phyloP scores from a whole-genome alignment of 495 filamentous ascomycete genomes.

The Lindgomyces ingoldianus region DNA sequence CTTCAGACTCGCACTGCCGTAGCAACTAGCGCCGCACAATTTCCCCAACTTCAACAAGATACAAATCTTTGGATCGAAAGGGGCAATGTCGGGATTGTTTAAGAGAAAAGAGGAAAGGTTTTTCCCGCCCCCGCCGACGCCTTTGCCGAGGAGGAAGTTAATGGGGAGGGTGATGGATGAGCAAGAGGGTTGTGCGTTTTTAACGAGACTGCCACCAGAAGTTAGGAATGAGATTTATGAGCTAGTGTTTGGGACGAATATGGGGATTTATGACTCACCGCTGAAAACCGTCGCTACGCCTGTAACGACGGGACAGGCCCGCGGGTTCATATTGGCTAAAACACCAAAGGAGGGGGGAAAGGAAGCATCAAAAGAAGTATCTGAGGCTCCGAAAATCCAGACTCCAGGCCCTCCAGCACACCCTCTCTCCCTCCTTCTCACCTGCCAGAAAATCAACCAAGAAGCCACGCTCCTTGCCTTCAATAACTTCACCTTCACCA shows the following conservation, averaged over 20 bases:
- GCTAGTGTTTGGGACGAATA: constrained; percentile 2
- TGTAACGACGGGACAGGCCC: background rate
- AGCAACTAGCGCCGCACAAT: background rate
- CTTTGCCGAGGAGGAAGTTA: background rate
- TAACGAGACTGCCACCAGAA: constrained; percentile 10
- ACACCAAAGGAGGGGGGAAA: background rate
- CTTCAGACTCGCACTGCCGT: background rate
- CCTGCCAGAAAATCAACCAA: constrained; percentile 16
- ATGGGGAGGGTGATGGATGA: background rate
- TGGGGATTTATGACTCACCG: background rate
- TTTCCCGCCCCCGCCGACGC: background rate
- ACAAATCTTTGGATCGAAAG: background rate
- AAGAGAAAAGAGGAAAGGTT: background rate
- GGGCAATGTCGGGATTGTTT: background rate
- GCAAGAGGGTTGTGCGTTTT: constrained; percentile 5
- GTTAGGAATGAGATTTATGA: constrained; percentile 18
- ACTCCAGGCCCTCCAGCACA: background rate
- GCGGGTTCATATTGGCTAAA: too few relatives aligned
- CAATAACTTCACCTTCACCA: constrained; percentile 5
- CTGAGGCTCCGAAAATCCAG: background rate
- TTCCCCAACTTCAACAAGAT: background rate
- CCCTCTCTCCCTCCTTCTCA: constrained; percentile 19
- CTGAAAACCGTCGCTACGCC: background rate
- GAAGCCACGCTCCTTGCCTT: constrained; percentile 29
- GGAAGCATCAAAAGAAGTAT: background rate